phyloP scores from a whole-genome alignment of 2,329 filamentous ascomycete genomes.

The Botrytis hyacinthi region DNA sequence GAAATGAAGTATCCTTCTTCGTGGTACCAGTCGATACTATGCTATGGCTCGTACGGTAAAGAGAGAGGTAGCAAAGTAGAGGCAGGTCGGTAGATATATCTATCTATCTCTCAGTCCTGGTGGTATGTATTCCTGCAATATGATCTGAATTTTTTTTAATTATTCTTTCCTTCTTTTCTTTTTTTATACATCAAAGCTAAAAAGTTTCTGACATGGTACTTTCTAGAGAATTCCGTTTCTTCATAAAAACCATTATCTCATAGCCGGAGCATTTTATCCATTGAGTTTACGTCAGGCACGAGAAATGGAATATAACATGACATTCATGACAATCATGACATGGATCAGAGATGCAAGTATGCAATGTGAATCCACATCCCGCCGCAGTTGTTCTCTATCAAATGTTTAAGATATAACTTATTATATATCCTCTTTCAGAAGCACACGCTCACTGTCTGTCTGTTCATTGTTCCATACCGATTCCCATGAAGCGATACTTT shows the following conservation, averaged over 20 bases:
- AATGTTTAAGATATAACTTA: not conserved
- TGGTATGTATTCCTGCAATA: not conserved
- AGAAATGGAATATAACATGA: not conserved
- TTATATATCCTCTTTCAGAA: too few species aligned
- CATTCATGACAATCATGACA: not conserved
- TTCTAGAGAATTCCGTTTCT: constrained; percentile 2
- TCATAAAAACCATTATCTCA: constrained; percentile 11
- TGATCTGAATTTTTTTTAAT: not conserved
- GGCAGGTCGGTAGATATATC: not conserved
- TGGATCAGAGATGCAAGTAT: not conserved
- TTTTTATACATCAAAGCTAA: not conserved
- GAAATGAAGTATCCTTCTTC: not conserved
- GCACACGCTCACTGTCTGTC: not conserved
- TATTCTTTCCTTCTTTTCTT: not conserved
- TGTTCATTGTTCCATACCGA: not conserved
- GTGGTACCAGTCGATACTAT: not conserved
- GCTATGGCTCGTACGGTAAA: too few species aligned
- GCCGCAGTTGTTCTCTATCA: not conserved
- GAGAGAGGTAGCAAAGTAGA: not conserved
- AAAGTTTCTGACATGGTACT: not conserved
- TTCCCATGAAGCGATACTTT: not conserved
- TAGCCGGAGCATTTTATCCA: constrained; percentile 9
- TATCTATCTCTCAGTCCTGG: not conserved
- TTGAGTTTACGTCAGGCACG: constrained; percentile 13
- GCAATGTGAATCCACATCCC: not conserved